These are phyloP conservation scores for Phyllosticta citriasiana DNA, from an alignment of 2,329 filamentous ascomycete genomes.

Conservation along the genomic window DNA sequence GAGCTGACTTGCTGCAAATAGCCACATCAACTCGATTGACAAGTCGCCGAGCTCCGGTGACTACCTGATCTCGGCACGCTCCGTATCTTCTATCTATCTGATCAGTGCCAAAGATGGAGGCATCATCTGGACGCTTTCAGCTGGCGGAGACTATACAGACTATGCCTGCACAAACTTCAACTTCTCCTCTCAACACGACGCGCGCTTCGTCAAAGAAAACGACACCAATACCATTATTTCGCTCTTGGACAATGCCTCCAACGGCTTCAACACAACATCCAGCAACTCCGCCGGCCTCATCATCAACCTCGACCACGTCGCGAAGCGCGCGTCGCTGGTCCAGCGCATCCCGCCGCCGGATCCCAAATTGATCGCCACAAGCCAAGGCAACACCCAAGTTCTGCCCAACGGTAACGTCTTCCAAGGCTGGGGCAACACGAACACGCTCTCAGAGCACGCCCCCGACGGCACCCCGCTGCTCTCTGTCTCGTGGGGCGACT, in stretches of 20 bases:
- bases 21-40: slow-evolving; percentile 47
- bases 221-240: slow-evolving; percentile 40
- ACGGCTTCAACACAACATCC: slow-evolving; percentile 34
- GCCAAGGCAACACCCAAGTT: slow-evolving; percentile 44
- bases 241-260: slow-evolving; percentile 45
- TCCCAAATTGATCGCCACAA: slow-evolving; percentile 36
- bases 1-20: slow-evolving; percentile 1
- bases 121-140: slow-evolving; percentile 42
- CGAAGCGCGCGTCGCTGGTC: slow-evolving; percentile 10
- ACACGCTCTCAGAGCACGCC: slow-evolving; percentile 35
- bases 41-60: slow-evolving; percentile 39
- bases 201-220: slow-evolving; percentile 37
- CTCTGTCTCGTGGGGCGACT: slow-evolving; percentile 38
- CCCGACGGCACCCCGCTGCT: slow-evolving; percentile 41
- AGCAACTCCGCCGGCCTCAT: slow-evolving; percentile 14
- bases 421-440: slow-evolving; percentile 45
- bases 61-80: slow-evolving; percentile 45
- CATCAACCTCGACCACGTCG: slow-evolving; percentile 2
- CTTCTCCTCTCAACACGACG: slow-evolving; percentile 46
- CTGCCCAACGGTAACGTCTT: slow-evolving; percentile 44
- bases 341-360: slow-evolving; percentile 6
- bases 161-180: slow-evolving; percentile 31
- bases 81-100: slow-evolving; percentile 38
- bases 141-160: slow-evolving; percentile 8
- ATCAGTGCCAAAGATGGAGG: slow-evolving; percentile 39